Percentiles rank a stretch among this genome's conserved stretches.
phyloP scores from a whole-genome alignment of 257 asterid genomes.

The Thymus mandschuricus region DNA sequence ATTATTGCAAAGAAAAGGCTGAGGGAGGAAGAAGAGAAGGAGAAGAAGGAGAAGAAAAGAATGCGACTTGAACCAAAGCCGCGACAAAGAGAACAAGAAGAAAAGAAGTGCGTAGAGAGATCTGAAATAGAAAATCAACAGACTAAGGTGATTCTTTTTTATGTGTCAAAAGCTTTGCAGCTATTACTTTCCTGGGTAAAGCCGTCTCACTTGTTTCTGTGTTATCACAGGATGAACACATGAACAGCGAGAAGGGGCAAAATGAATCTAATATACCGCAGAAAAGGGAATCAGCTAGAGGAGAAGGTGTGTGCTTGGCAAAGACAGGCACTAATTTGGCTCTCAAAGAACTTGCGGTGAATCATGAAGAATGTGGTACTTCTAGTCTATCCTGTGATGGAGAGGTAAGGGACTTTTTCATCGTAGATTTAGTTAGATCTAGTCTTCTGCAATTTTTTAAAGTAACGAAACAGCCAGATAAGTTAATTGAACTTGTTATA shows the following conservation, averaged over 20 bases:
- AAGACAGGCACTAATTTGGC: slow-evolving; percentile 41
- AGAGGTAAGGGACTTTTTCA: slow-evolving; percentile 49
- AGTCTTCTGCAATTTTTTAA: not conserved
- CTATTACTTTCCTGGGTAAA: slow-evolving; percentile 25
- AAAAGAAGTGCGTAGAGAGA: slow-evolving; percentile 54
- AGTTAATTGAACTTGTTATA: slow-evolving; percentile 2
- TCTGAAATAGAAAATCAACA: slow-evolving; percentile 53
- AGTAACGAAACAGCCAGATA: not conserved
- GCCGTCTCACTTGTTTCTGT: slow-evolving; percentile 34
- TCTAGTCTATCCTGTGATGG: slow-evolving; percentile 51
- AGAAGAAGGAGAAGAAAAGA: slow-evolving; percentile 75
- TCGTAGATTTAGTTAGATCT: slow-evolving; percentile 14
- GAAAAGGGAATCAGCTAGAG: slow-evolving; percentile 41
- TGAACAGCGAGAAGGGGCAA: slow-evolving; percentile 47
- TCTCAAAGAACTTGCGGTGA: slow-evolving; percentile 37
- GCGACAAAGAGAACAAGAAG: slow-evolving; percentile 65
- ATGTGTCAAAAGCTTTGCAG: not conserved
- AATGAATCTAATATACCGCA: slow-evolving; percentile 45
- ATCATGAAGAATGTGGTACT: slow-evolving; percentile 44
- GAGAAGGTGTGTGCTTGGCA: slow-evolving; percentile 40
- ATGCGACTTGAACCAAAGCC: slow-evolving; percentile 61
- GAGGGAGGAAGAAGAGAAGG: slow-evolving; percentile 81
- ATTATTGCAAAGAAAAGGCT: slow-evolving; percentile 65
- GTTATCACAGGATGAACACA: slow-evolving; percentile 55
- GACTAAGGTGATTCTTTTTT: slow-evolving; percentile 39